Conservation (phyloP, 345 rosid genomes). For the Populus deltoides region DNA sequence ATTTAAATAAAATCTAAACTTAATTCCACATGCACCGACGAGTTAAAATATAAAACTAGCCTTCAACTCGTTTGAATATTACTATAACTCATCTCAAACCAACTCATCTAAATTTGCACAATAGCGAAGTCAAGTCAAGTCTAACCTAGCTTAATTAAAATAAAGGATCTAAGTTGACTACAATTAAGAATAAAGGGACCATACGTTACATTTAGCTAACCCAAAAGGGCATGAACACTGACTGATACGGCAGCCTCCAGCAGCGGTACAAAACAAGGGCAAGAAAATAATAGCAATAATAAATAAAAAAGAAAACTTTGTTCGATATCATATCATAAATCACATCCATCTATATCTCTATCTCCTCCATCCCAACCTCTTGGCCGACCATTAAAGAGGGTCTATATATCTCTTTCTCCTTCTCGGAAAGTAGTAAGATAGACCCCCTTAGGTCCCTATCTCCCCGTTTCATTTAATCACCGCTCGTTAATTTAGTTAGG, state of each 20-base stretch:
- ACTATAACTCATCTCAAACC: too few relatives aligned
- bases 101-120: background rate
- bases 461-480: background rate
- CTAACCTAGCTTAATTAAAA: background rate
- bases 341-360: slow-evolving; percentile 8
- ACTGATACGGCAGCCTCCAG: too few relatives aligned
- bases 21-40: too few relatives aligned
- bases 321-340: background rate
- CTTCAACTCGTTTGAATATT: too few relatives aligned
- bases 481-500: background rate
- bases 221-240: background rate
- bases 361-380: background rate
- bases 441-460: slow-evolving; percentile 6
- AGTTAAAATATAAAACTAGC: too few relatives aligned
- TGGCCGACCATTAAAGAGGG: slow-evolving; percentile 33
- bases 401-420: background rate
- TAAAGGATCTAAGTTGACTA: background rate
- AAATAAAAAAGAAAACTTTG: background rate
- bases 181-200: background rate
- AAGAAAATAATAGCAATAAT: background rate
- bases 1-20: too few relatives aligned
- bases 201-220: too few relatives aligned
- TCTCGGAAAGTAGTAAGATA: background rate
- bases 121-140: background rate
- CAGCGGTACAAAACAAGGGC: background rate